These are phyloP conservation scores for Boletus edulis DNA, from an alignment of 768 basidiomycete species.

Conservation along the genomic window DNA sequence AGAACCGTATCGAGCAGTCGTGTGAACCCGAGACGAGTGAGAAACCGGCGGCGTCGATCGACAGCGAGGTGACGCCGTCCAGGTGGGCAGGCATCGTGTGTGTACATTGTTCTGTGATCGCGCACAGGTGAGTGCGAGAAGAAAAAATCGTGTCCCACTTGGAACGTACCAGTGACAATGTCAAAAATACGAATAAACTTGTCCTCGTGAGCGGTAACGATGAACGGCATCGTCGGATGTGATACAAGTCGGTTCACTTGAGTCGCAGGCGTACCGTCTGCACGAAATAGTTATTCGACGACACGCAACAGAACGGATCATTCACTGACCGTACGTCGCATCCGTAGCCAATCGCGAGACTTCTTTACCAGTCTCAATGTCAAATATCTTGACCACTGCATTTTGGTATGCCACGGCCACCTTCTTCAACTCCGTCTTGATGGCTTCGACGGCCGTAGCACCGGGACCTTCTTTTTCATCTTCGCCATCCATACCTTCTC, in stretches of 20 bases:
- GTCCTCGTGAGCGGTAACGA: constrained; percentile 92
- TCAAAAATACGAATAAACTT: constrained; percentile 91
- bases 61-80: constrained; percentile 87
- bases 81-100: constrained; percentile 90
- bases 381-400: constrained; percentile 86
- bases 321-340: constrained; percentile 50
- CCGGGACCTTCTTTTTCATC: constrained; percentile 51
- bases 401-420: constrained; percentile 91
- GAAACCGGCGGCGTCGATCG: constrained; percentile 84
- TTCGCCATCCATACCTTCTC: constrained; percentile 34
- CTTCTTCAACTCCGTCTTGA: constrained; percentile 79
- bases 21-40: constrained; percentile 88
- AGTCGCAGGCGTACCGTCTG: constrained; percentile 72
- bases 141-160: not conserved
- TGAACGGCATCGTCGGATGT: constrained; percentile 85
- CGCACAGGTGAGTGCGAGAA: not conserved
- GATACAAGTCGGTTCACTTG: constrained; percentile 87
- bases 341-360: constrained; percentile 59
- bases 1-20: constrained; percentile 92
- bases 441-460: constrained; percentile 81
- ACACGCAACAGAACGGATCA: not conserved
- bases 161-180: constrained; percentile 64
- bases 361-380: constrained; percentile 86
- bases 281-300: not conserved
- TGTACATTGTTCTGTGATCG: constrained; percentile 69